These are phyloP conservation scores for Pseudogymnoascus sp. DNA, from an alignment of 2,329 filamentous ascomycete genomes.

Conservation along the genomic window DNA sequence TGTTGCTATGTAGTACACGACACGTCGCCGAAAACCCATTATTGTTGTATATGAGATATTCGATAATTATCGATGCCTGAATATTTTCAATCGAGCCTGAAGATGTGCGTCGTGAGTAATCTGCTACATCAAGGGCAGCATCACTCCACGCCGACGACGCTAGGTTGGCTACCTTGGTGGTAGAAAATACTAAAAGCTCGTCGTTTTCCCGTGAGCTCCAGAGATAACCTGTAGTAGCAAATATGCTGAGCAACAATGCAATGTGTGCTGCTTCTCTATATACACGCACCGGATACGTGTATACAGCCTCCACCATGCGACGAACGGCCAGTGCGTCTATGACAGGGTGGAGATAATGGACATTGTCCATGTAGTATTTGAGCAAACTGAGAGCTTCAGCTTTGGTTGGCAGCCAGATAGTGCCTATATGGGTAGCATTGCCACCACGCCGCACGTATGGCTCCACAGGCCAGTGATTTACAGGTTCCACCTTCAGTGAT, in stretches of 20 bases:
- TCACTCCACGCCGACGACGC: constrained; percentile 28
- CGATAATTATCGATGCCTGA: constrained; percentile 31
- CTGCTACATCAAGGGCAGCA: constrained; percentile 27
- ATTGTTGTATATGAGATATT: constrained; percentile 30
- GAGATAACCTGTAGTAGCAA: background rate
- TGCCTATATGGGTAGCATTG: background rate
- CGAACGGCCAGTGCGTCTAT: background rate
- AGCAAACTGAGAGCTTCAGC: background rate
- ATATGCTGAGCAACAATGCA: background rate
- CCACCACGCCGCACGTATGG: background rate
- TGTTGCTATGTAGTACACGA: constrained; percentile 27
- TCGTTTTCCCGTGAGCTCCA: background rate
- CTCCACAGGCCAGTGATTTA: background rate
- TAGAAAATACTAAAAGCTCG: background rate
- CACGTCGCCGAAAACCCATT: constrained; percentile 31
- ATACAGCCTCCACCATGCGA: background rate
- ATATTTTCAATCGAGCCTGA: constrained; percentile 30
- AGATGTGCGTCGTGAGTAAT: constrained; percentile 25
- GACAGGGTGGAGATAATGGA: background rate
- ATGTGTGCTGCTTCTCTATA: constrained; percentile 1
- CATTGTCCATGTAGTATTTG: background rate
- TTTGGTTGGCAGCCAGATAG: background rate
- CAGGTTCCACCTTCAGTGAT: constrained; percentile 2
- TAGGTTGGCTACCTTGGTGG: constrained; percentile 21
- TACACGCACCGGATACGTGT: background rate